These are phyloP conservation scores for Abrus precatorius DNA, from an alignment of 306 rosid genomes.

Conservation along the genomic window DNA sequence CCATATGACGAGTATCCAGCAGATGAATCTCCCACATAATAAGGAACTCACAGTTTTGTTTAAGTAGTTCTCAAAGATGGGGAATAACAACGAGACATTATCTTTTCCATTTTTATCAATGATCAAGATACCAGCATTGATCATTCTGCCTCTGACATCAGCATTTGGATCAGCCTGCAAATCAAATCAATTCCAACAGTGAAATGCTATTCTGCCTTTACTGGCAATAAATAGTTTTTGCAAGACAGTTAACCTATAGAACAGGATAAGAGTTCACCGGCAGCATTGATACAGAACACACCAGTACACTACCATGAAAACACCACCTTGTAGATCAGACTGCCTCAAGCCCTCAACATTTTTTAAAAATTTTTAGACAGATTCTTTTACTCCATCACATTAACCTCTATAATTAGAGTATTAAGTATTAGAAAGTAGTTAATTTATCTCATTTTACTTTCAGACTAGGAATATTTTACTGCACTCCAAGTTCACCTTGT, in stretches of 20 bases:
- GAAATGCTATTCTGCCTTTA: conserved; percentile 10
- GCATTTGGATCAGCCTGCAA: conserved; percentile 95
- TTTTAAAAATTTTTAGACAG: background rate
- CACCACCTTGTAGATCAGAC: background rate
- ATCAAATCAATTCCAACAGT: conserved; percentile 49
- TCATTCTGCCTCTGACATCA: conserved; percentile 98
- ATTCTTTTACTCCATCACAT: background rate
- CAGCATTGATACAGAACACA: conserved; percentile 2
- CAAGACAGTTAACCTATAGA: background rate
- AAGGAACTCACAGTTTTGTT: conserved; percentile 77
- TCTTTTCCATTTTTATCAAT: conserved; percentile 95
- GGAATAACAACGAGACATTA: conserved; percentile 86
- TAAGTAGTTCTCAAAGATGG: conserved; percentile 93
- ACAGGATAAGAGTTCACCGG: conserved; percentile 14
- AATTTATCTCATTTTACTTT: background rate
- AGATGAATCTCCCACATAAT: conserved; percentile 33
- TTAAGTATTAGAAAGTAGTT: background rate
- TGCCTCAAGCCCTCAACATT: background rate
- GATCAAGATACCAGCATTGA: conserved; percentile 93
- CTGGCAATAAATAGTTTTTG: conserved; percentile 17
- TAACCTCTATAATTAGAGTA: conserved; percentile 6
- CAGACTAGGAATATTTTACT: background rate
- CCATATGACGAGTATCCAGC: background rate
- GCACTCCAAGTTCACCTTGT: background rate
- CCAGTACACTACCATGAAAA: conserved; percentile 31